phyloP scores from a whole-genome alignment of 441 rosid genomes.

The Erodium chrysanthum region DNA sequence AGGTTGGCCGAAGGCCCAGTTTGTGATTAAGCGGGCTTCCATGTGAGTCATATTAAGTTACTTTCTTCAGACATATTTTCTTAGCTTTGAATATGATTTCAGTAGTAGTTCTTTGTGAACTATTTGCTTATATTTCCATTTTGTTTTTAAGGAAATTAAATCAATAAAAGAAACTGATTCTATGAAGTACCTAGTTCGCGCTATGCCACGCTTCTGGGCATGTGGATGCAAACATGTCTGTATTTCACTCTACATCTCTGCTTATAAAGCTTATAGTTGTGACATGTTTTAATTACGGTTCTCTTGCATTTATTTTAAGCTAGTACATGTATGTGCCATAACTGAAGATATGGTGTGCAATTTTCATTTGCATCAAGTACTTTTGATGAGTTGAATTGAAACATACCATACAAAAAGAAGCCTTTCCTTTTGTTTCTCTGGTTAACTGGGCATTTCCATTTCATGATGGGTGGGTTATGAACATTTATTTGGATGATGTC shows the following conservation, averaged over 20 bases:
- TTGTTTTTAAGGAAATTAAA: not conserved
- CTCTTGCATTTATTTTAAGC: not conserved
- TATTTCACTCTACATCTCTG: not conserved
- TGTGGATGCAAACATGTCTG: not conserved
- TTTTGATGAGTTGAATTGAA: not conserved
- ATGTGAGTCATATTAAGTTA: not conserved
- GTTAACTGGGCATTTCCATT: not conserved
- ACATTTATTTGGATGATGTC: not conserved
- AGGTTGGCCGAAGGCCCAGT: not conserved
- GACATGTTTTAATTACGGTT: not conserved
- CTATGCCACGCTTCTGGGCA: not conserved
- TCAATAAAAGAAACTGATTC: not conserved
- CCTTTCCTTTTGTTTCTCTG: not conserved
- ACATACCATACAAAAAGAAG: not conserved
- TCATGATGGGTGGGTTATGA: not conserved
- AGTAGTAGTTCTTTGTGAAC: not conserved
- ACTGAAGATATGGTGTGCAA: not conserved
- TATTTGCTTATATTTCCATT: not conserved
- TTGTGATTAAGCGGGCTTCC: not conserved
- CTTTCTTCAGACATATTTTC: not conserved
- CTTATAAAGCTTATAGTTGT: not conserved
- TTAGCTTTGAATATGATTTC: not conserved
- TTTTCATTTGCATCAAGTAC: not conserved
- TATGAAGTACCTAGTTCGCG: not conserved
- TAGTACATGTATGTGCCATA: not conserved